Evolutionary conservation across 495 filamentous ascomycete genomes (phyloP), one percentile per base, ranked within the genome.

Genomic region (Chaetomium tenue): DNA sequence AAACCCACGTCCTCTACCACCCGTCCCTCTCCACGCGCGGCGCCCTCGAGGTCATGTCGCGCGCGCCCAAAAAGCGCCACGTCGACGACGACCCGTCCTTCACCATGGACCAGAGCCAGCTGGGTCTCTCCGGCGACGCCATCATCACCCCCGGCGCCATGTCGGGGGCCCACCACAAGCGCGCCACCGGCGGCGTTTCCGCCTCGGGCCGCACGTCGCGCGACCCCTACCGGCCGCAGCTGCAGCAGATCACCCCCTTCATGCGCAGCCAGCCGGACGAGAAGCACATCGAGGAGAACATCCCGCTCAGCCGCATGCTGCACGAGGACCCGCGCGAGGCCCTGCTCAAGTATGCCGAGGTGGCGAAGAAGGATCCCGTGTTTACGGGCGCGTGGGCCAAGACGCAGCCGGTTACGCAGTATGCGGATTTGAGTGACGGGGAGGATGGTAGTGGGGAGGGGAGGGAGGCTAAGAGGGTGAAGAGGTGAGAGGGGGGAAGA

Each of bases 291-390:
- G 85, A 87, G 50, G 86, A 93, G 68, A 88, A 87, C 66, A 95
- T 97, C 51, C 91, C 93, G 20, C 81, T 97, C 39, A 94, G 91
- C 68, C 87, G 84, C n/a, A 95, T 97, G 92, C 85, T 94, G 25
- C 93, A 98, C 76, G 94, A 98, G 75, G 94, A 98, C 80, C 94
- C 94, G 9, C 81, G 94, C 63, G 94, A 96, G 78, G 94, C 94
- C 37, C 78, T 98, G 66, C 74, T 98, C 67, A 96, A 94, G 77
- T 98, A 97, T 81, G 94, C 93, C 18, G 91, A 96, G 20, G 88
- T 94, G 72, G 93, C 92, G 5, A 86, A 96, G 77, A 93, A 93
- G 72, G 91, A 97, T 72, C 93, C 92, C 4, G 83, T 95, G 66
- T 98, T 98, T 73, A 98, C 94, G 26, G 88, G 87, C 66, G 94